Conservation (phyloP, 768 basidiomycete genomes). For the Lactifluus piperatus region DNA sequence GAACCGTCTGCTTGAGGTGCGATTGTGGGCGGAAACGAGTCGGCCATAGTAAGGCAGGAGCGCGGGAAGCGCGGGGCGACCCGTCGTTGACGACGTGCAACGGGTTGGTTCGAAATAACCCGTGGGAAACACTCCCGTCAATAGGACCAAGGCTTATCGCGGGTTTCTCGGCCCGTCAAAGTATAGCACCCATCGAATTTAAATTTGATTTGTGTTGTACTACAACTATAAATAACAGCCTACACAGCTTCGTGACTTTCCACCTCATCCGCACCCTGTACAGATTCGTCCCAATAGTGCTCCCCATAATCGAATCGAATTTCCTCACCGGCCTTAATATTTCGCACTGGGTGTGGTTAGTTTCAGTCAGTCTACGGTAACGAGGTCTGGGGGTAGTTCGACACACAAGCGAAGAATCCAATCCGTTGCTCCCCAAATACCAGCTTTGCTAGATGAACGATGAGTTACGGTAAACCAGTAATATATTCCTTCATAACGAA, state of each 20-base stretch:
- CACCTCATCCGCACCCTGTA: neutral
- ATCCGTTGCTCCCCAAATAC: slow-evolving; percentile 65
- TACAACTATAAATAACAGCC: no score
- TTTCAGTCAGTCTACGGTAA: neutral
- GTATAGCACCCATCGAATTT: no score
- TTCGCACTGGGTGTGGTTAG: neutral
- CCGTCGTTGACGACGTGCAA: slow-evolving; percentile 6
- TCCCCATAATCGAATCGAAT: slow-evolving; percentile 11
- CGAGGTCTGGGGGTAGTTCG: neutral
- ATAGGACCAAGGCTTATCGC: neutral
- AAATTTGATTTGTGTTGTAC: no score
- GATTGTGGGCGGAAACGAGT: slow-evolving; percentile 14
- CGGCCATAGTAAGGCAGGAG: slow-evolving; percentile 13
- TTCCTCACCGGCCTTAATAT: slow-evolving; percentile 5
- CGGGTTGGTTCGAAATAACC: neutral
- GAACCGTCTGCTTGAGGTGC: slow-evolving; percentile 19
- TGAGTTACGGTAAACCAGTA: neutral
- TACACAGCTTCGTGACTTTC: neutral
- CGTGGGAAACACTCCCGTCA: neutral
- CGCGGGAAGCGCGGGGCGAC: slow-evolving; percentile 10
- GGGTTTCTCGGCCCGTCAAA: neutral
- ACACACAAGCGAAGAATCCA: slow-evolving; percentile 50
- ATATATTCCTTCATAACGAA: slow-evolving; percentile 23
- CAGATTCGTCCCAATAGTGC: neutral
- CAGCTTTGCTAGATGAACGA: slow-evolving; percentile 34